Evolutionary conservation across 2,329 filamentous ascomycete species (phyloP), one percentile per base, ranked within the genome.

Genomic region (Phialemoniopsis sp.): DNA sequence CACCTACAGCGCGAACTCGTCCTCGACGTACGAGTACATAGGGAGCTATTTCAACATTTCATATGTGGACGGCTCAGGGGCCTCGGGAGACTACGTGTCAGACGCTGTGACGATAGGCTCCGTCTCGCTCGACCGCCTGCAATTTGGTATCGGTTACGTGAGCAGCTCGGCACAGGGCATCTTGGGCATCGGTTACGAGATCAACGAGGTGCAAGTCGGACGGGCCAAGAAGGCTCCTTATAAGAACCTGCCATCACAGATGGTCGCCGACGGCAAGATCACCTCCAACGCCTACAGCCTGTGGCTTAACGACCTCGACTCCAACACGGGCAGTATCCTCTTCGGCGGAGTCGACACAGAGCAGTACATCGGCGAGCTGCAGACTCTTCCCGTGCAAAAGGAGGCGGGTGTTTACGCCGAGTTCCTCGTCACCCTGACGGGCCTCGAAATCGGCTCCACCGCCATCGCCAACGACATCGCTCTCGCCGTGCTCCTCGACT

Each of bases 31-130:
- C 60, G 54, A 72, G 28, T 89, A 82, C 55, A 62, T 95, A 39
- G 82, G 80, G 46, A 81, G 77, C 54, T 72, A 80, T 44, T 95
- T 96, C 68, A 90, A 91, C 64, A 95, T 95, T 47, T 81, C 82
- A 2, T 95, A 95, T 49, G 84, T 86, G 31, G 89, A 95, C 61
- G 87, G 87, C 34, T 86, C 86, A 1, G 80, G 81, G 5, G 86
- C 89, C 1, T 59, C 66, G 2, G 89, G 90, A 28, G 86, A 93
- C 60, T 95, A 95, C 58, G 87, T 80, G 3, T 81, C 76, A 5
- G 90, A 96, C 55, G 84, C 73, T 0, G 64, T 95, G 41, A 66
- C 62, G 5, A 67, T 89, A 38, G 80, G 76, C 12, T 66, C 65
- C 16, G 58, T 36, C 39, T 9, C 60, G 2, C 49, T 89, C 26